Conservation (phyloP, 192 early-diverging fungal genomes). For the Entomortierella chlamydospora region DNA sequence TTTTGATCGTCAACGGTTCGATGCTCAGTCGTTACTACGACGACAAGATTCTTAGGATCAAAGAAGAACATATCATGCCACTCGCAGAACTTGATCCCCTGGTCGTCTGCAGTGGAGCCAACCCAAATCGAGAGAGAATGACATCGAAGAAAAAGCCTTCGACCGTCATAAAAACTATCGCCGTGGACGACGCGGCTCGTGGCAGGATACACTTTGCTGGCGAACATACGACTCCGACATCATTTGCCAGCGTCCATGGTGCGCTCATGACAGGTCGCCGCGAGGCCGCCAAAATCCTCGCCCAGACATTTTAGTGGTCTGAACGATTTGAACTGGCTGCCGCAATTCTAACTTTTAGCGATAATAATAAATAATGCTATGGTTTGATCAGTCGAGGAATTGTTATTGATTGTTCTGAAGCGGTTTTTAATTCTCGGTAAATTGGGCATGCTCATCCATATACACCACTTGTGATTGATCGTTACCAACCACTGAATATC, state of each 20-base stretch:
- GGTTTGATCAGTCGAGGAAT: no score
- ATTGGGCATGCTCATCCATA: no score
- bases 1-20: not conserved
- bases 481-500: no score
- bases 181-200: slow-evolving; percentile 11
- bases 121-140: not conserved
- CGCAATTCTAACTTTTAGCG: not conserved
- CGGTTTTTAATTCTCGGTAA: no score
- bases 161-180: slow-evolving; percentile 24
- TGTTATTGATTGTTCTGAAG: no score
- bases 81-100: not conserved
- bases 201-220: slow-evolving; percentile 59
- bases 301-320: slow-evolving; percentile 33
- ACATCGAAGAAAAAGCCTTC: not conserved
- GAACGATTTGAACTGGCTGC: no score
- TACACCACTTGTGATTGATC: no score
- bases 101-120: not conserved
- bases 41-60: not conserved
- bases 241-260: slow-evolving; percentile 62
- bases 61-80: not conserved
- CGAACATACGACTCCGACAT: slow-evolving; percentile 56
- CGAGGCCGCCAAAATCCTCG: slow-evolving; percentile 45
- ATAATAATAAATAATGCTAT: no score
- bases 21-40: not conserved
- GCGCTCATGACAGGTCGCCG: slow-evolving; percentile 58